Conservation (phyloP, 345 rosid species). For the Adansonia digitata region DNA sequence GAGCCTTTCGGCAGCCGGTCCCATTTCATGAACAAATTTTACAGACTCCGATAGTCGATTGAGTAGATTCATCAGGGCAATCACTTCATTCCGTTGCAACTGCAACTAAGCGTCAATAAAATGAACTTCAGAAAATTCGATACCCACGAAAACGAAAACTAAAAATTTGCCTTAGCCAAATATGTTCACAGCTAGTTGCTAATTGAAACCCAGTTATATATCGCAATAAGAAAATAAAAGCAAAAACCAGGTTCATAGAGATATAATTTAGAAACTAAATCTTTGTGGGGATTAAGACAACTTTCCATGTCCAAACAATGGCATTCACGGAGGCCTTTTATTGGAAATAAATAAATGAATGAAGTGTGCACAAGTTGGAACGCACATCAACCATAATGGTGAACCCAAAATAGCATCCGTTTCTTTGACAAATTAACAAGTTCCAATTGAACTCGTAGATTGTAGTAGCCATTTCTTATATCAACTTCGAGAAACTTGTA, state of each 20-base stretch:
- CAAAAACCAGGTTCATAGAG: neutral
- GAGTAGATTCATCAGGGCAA: constrained; percentile 16
- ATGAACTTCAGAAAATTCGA: neutral
- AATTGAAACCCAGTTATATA: neutral
- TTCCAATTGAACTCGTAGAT: neutral
- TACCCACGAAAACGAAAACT: neutral
- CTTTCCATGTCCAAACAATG: neutral
- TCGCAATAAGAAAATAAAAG: neutral
- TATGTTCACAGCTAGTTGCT: neutral
- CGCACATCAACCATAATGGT: neutral
- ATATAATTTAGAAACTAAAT: neutral
- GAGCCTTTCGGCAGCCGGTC: neutral
- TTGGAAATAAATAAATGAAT: neutral
- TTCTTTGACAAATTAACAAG: neutral
- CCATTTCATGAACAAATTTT: constrained; percentile 15
- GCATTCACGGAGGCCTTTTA: neutral
- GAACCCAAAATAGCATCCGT: neutral
- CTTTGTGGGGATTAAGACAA: neutral
- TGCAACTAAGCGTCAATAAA: constrained; percentile 2
- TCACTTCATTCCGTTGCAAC: constrained; percentile 19
- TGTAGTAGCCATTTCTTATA: neutral
- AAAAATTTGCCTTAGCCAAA: neutral
- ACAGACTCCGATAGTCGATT: constrained; percentile 16
- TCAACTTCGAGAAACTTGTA: neutral
- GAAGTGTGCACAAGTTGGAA: neutral